Conservation (phyloP, 2,329 filamentous ascomycete species). For the Grosmannia clavigera region DNA sequence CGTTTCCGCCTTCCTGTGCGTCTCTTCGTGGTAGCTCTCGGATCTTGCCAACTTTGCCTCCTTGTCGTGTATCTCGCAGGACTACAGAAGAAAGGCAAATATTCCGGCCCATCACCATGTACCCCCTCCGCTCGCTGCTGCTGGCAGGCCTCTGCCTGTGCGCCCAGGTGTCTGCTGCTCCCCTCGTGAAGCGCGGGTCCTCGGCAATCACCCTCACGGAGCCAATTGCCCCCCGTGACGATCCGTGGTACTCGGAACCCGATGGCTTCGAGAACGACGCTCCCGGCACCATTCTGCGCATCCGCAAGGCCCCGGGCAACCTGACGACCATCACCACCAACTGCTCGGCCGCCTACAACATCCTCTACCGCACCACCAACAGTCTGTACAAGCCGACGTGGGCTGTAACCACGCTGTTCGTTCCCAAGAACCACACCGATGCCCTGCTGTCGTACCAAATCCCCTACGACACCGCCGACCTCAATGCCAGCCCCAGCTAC, state of each 20-base stretch:
- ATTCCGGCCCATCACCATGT: neutral
- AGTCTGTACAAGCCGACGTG: constrained; percentile 21
- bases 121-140: neutral
- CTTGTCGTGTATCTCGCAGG: neutral
- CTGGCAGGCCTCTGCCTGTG: neutral
- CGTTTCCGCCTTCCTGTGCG: too few relatives aligned
- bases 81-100: neutral
- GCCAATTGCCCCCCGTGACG: constrained; percentile 14
- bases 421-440: constrained; percentile 12
- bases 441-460: constrained; percentile 29
- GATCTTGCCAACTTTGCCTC: neutral
- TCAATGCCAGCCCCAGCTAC: constrained; percentile 27
- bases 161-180: neutral
- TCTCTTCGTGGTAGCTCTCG: too few relatives aligned
- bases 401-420: constrained; percentile 26
- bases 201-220: neutral
- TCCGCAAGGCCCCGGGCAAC: constrained; percentile 18
- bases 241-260: constrained; percentile 22
- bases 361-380: constrained; percentile 26
- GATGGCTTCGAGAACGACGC: constrained; percentile 15
- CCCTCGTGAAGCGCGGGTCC: neutral
- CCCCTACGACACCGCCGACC: constrained; percentile 24
- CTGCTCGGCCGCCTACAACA: constrained; percentile 19
- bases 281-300: constrained; percentile 18
- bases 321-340: constrained; percentile 10